A percentile compares a stretch with the other conserved stretches of the same genome.
Evolutionary conservation across 2,329 filamentous ascomycete species (phyloP).

Genomic region (Hypoxylon sp.): DNA sequence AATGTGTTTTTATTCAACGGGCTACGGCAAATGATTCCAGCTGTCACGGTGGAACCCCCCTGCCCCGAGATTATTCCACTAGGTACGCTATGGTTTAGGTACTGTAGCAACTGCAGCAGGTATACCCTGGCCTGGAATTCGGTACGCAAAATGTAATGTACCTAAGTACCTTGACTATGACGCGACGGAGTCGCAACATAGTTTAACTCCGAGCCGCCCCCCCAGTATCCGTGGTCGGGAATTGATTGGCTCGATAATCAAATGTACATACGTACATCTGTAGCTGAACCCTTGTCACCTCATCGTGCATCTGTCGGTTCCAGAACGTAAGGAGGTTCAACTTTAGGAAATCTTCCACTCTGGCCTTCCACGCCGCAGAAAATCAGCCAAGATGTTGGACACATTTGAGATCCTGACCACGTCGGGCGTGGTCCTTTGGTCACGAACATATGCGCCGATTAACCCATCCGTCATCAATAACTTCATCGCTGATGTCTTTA

Average conservation of each 20-base stretch:
- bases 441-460: conserved; percentile 83
- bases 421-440: conserved; percentile 97
- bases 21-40: conserved; percentile 9
- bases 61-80: conserved; percentile 35
- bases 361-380: conserved; percentile 4
- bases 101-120: background rate
- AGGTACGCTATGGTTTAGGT: too few relatives aligned
- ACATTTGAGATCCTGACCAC: conserved; percentile 97
- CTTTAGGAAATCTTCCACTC: conserved; percentile 1
- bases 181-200: conserved; percentile 42
- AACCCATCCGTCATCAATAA: conserved; percentile 89
- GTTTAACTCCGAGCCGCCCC: conserved; percentile 19
- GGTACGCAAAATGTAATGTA: background rate
- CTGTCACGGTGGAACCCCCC: conserved; percentile 9
- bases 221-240: conserved; percentile 12
- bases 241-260: conserved; percentile 30
- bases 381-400: conserved; percentile 79
- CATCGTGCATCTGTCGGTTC: conserved; percentile 37
- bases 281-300: conserved; percentile 37
- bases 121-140: background rate
- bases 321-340: conserved; percentile 9
- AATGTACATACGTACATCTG: conserved; percentile 18
- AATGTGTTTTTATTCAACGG: conserved; percentile 41
- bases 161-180: conserved; percentile 25
- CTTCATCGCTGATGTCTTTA: conserved; percentile 96